Conservation (phyloP, 2,329 filamentous ascomycete species). For the Eutypa lata region DNA sequence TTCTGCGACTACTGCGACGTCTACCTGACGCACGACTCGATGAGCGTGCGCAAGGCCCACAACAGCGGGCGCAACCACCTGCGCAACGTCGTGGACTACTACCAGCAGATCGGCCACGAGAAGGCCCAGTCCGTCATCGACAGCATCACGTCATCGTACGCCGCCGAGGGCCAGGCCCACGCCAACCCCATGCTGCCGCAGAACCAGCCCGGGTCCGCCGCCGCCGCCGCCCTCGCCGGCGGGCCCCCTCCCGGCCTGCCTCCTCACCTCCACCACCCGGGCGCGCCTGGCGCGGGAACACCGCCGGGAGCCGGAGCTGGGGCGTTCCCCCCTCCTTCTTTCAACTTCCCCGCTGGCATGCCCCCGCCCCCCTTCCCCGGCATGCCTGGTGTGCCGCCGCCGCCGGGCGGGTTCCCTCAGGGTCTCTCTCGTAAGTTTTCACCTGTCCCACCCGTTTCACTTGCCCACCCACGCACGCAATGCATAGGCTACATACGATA, state of each 20-base stretch:
- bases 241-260: constrained; percentile 91
- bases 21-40: constrained; percentile 98
- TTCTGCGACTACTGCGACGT: constrained; percentile 99
- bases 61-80: constrained; percentile 96
- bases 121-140: constrained; percentile 98
- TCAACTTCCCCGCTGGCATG: constrained; percentile 59
- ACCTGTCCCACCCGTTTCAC: too few species aligned
- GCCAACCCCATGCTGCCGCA: constrained; percentile 80
- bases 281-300: constrained; percentile 16
- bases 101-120: constrained; percentile 98
- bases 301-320: neutral
- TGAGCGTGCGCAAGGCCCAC: constrained; percentile 98
- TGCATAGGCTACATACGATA: too few species aligned
- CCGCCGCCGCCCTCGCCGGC: constrained; percentile 71
- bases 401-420: constrained; percentile 49
- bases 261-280: constrained; percentile 63
- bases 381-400: constrained; percentile 52
- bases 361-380: constrained; percentile 30
- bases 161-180: constrained; percentile 84
- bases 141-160: constrained; percentile 93
- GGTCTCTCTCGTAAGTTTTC: constrained; percentile 54
- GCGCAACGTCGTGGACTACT: constrained; percentile 97
- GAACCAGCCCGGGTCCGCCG: constrained; percentile 62
- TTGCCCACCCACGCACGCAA: too few species aligned
- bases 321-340: constrained; percentile 48